These are phyloP conservation scores for Macadamia integrifolia DNA, from an alignment of 164 flowering plant genomes.

Conservation along the genomic window DNA sequence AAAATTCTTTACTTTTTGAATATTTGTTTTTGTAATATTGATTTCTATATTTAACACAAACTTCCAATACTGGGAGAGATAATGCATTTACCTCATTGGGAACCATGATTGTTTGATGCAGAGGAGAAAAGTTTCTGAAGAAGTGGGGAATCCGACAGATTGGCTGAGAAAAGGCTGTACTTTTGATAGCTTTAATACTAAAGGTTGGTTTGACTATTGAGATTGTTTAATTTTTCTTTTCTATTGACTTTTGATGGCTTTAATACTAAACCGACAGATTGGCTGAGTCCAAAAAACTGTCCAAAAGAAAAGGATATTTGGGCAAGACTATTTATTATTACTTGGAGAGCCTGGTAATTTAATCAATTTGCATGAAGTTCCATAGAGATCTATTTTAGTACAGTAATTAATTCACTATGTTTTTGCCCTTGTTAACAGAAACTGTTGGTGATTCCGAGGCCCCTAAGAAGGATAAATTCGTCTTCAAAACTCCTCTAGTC, in stretches of 20 bases:
- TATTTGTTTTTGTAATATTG: too few relatives aligned
- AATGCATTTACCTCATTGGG: background rate
- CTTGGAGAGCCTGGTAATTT: too few relatives aligned
- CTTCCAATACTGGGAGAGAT: too few relatives aligned
- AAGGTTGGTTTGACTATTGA: constrained; percentile 24
- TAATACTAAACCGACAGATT: too few relatives aligned
- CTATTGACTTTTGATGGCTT: too few relatives aligned
- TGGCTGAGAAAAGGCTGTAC: constrained; percentile 27
- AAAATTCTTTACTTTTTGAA: too few relatives aligned
- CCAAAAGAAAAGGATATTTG: too few relatives aligned
- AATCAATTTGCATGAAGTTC: background rate
- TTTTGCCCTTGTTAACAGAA: constrained; percentile 10
- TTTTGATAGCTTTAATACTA: constrained; percentile 13
- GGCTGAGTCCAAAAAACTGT: too few relatives aligned
- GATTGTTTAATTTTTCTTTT: too few relatives aligned
- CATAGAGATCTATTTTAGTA: background rate
- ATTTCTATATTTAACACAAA: too few relatives aligned
- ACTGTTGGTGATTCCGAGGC: constrained; percentile 10
- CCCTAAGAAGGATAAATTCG: constrained; percentile 12
- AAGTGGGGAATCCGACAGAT: constrained; percentile 33
- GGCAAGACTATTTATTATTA: too few relatives aligned
- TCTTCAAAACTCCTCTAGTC: constrained; percentile 10
- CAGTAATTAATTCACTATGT: background rate
- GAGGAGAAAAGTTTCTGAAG: constrained; percentile 38
- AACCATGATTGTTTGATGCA: constrained; percentile 23